Evolutionary conservation across 768 basidiomycete species (phyloP), one percentile per base, ranked within the genome.

Genomic region (Phanerochaete sordida): DNA sequence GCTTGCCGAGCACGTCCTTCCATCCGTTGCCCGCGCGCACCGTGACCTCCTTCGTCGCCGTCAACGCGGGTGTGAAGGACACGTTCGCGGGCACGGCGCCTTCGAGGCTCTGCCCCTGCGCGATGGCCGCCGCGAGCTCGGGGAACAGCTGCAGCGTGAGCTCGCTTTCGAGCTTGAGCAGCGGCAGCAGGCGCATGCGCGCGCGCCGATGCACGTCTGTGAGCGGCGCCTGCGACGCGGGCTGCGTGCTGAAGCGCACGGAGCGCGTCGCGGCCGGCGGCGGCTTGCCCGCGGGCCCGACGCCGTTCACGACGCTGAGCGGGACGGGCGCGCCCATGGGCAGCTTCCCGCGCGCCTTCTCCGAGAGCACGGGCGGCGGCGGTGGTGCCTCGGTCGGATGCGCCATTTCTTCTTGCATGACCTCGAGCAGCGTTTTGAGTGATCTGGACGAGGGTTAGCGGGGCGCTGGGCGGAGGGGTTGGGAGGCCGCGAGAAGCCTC

Each of bases 21-120:
- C 86, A 88, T 3, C 79, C 79, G 49, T 76, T 79, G 0, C 85
- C 84, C 0, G 84, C 81, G 5, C 82, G 79, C 19, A 88, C 84
- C 58, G 66, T 62, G 1, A 70, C 66, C 56, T 72, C 67, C 55
- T 62, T 64, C n/a, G 23, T 54, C 45, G 39, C 58, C 54, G 21
- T 35, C n/a, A n/a, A n/a, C n/a, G n/a, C n/a, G n/a, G n/a, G n/a
- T n/a, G n/a, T n/a, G n/a, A n/a, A n/a, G n/a, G n/a, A n/a, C n/a
- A n/a, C n/a, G n/a, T n/a, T n/a, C n/a, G n/a, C 33, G 33, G 33
- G 33, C 33, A 7, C 33, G 7, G 33, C 33, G 33, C 33, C 33
- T 7, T 35, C 33, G 33, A 13, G 7, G 6, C 7, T 13, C 33
- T 35, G 33, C 33, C n/a, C n/a, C n/a, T n/a, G n/a, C n/a, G n/a